Base-by-base conservation (phyloP, 768 basidiomycete species). In the Leucocoprinus leucothites region DNA sequence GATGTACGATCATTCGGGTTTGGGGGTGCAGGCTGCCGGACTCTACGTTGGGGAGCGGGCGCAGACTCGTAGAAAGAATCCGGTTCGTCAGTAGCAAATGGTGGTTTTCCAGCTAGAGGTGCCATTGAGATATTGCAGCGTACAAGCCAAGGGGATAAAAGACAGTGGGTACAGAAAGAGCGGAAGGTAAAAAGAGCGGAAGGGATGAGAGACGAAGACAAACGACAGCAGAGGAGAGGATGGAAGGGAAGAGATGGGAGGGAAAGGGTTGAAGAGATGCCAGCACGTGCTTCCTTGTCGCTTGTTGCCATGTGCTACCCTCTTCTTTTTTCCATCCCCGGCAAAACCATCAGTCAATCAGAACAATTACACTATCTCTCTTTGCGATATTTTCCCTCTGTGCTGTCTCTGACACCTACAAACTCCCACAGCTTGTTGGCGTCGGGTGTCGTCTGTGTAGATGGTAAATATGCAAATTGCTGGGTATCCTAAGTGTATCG, bases 1-100 rank as follows among this genome's bases (percentile, higher is more conserved):
- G 86, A 86, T 24, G 79, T 72, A 57, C 85, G 72, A 53, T 72
- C 74, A 66, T 84, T 83, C 13, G 79, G 78, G 59, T 84, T 74
- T 26, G 74, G 72, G 50, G 75, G 72, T 22, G 54, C 50, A 57
- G 78, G 69, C 43, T 71, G 70, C 67, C 78, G 72, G 59, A 75
- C 58, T 62, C 78, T 69, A 64, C 69, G 71, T 60, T 71, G 72
- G 21, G 71, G 70, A 48, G 70, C 70, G 28, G 74, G 69, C 14
- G 77, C 68, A 6, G 55, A 40, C 58, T 82, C 75, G 65, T 82
- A 88, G 60, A 78, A 70, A 21, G 80, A 77, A 67, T 86, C 84
- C 5, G 82, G 82, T 62, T 85, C 80, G 70, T 89, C 82, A 35
- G 84, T 86, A 44, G 84, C 86, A 65, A 79, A 87, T 24, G 85